These are phyloP conservation scores for Penicillium sp. DNA, from an alignment of 2,329 filamentous ascomycete genomes.

Conservation along the genomic window DNA sequence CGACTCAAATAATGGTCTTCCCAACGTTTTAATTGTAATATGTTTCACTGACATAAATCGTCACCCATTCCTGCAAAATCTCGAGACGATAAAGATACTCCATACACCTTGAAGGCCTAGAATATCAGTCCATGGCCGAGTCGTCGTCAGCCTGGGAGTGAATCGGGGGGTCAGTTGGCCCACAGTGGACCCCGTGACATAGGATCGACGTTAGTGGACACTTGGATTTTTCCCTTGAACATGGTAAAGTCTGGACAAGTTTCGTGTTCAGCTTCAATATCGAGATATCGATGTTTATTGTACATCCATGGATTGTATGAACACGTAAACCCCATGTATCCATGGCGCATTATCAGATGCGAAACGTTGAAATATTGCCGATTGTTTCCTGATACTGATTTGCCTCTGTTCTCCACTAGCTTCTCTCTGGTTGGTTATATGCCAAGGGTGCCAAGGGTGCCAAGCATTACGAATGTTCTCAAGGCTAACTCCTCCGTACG, in stretches of 20 bases:
- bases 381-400: conserved; percentile 1
- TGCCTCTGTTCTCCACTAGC: not conserved
- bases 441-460: not conserved
- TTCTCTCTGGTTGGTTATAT: not conserved
- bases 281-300: not conserved
- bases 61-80: not conserved
- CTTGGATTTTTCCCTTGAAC: not conserved
- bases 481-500: too few species aligned
- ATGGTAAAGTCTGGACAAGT: not conserved
- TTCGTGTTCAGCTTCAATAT: not conserved
- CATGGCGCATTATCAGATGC: not conserved
- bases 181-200: not conserved
- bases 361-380: not conserved
- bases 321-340: too few species aligned
- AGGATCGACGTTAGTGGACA: not conserved
- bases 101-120: not conserved
- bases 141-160: conserved; percentile 17
- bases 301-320: not conserved
- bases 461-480: too few species aligned
- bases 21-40: not conserved
- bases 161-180: not conserved
- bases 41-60: not conserved
- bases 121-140: not conserved
- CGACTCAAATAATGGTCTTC: not conserved
- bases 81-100: not conserved